Evolutionary conservation across 306 rosid species (phyloP).

Genomic region (Gleditsia sinensis): DNA sequence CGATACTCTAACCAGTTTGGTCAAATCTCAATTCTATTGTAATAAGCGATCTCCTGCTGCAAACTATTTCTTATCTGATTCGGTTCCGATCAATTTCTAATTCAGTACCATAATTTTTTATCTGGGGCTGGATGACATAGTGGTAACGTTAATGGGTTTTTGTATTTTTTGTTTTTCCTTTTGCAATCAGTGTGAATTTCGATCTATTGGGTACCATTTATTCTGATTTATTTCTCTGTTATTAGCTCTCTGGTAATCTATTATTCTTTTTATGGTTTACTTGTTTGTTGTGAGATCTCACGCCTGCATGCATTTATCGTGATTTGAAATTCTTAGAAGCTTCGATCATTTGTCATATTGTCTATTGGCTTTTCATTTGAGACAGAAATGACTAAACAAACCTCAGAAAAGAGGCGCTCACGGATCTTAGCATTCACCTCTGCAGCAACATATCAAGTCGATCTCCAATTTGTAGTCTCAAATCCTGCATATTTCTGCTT

Average conservation of each 20-base stretch:
- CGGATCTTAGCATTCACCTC: slow-evolving; percentile 37
- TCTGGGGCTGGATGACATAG: slow-evolving; percentile 20
- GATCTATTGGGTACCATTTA: slow-evolving; percentile 34
- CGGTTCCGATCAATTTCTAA: slow-evolving; percentile 17
- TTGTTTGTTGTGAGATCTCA: slow-evolving; percentile 29
- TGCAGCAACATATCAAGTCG: slow-evolving; percentile 32
- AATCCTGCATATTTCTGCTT: slow-evolving; percentile 22
- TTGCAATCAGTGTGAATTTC: slow-evolving; percentile 31
- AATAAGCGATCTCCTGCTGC: slow-evolving; percentile 43
- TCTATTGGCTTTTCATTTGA: slow-evolving; percentile 20
- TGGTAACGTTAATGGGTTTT: slow-evolving; percentile 28
- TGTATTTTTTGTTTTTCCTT: slow-evolving; percentile 13
- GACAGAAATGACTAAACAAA: background rate
- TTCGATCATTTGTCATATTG: background rate
- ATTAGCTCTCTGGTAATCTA: background rate
- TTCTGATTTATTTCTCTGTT: background rate
- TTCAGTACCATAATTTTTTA: slow-evolving; percentile 26
- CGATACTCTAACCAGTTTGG: slow-evolving; percentile 6
- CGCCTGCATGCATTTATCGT: background rate
- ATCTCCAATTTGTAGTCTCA: slow-evolving; percentile 20
- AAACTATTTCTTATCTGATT: slow-evolving; percentile 11
- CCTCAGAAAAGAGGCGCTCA: slow-evolving; percentile 5
- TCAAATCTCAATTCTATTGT: slow-evolving; percentile 29
- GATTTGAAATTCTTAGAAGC: slow-evolving; percentile 14
- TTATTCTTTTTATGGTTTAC: background rate